Conservation (phyloP, 108 stramenopile genomes). For the Fistulifera pelliculosa region DNA sequence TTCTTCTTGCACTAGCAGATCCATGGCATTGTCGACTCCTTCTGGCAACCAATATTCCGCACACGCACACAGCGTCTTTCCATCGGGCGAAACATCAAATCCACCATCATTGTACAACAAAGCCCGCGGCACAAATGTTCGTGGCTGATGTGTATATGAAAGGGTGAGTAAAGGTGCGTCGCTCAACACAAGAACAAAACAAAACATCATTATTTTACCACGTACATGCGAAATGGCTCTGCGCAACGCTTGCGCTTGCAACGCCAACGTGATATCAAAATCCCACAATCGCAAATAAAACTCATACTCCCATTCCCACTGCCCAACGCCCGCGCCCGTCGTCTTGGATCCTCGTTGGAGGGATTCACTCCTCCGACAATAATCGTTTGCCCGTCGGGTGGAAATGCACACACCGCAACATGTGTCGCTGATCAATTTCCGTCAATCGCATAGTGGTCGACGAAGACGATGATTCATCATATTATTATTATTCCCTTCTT, state of each 20-base stretch:
- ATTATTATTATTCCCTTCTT: background rate
- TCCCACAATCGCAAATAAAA: slow-evolving; percentile 73
- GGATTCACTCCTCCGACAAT: slow-evolving; percentile 89
- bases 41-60: slow-evolving; percentile 83
- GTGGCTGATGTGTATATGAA: slow-evolving; percentile 32
- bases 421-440: slow-evolving; percentile 39
- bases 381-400: slow-evolving; percentile 64
- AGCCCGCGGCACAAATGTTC: slow-evolving; percentile 71
- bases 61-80: slow-evolving; percentile 80
- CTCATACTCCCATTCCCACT: slow-evolving; percentile 38
- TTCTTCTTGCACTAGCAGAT: slow-evolving; percentile 41
- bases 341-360: slow-evolving; percentile 23
- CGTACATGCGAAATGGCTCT: slow-evolving; percentile 44
- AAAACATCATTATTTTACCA: slow-evolving; percentile 5
- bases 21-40: slow-evolving; percentile 67
- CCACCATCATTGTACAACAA: slow-evolving; percentile 95
- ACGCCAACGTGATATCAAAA: slow-evolving; percentile 51
- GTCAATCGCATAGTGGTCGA: slow-evolving; percentile 10
- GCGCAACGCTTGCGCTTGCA: slow-evolving; percentile 19
- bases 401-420: slow-evolving; percentile 92
- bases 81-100: slow-evolving; percentile 88
- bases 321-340: slow-evolving; percentile 10
- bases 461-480: background rate
- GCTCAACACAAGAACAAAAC: slow-evolving; percentile 8
- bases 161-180: too few species aligned